Conservation (phyloP, 192 early-diverging fungal genomes). For the Chytriomyces confervae region DNA sequence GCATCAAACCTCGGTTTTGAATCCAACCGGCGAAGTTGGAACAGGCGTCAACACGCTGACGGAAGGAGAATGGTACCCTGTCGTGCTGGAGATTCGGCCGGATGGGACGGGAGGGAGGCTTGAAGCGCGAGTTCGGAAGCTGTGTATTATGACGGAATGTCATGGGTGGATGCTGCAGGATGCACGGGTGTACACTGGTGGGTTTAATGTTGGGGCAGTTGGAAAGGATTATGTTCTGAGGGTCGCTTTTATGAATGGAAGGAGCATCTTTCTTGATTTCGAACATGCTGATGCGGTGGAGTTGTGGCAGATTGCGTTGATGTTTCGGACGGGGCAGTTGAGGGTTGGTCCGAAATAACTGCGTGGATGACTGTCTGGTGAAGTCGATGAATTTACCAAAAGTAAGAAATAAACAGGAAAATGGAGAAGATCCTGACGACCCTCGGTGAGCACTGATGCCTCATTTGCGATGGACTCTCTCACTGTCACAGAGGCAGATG, state of each 20-base stretch:
- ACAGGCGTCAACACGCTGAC: not conserved
- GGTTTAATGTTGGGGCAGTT: not conserved
- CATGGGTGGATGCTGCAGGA: not conserved
- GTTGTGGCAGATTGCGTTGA: not conserved
- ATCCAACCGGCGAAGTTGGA: not conserved
- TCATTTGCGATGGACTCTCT: not conserved
- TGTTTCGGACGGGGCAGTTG: not conserved
- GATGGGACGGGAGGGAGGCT: not conserved
- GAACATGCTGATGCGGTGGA: not conserved
- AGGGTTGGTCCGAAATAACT: not conserved
- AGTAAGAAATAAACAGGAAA: not conserved
- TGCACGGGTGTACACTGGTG: not conserved
- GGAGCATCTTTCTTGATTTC: not conserved
- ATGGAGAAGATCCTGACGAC: constrained; percentile 25
- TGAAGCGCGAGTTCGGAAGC: not conserved
- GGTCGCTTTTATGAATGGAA: not conserved
- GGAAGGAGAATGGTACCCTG: not conserved
- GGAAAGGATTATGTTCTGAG: not conserved
- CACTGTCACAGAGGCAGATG: not conserved
- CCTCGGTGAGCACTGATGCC: not conserved
- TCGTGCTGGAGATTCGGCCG: not conserved
- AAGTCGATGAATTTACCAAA: not conserved
- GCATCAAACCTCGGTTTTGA: not conserved
- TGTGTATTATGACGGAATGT: not conserved
- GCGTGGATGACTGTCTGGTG: not conserved